A percentile compares a stretch with the other conserved stretches of the same genome.
phyloP scores from a whole-genome alignment of 176 grass and related monocot genomes.

The Oryza officinalis region DNA sequence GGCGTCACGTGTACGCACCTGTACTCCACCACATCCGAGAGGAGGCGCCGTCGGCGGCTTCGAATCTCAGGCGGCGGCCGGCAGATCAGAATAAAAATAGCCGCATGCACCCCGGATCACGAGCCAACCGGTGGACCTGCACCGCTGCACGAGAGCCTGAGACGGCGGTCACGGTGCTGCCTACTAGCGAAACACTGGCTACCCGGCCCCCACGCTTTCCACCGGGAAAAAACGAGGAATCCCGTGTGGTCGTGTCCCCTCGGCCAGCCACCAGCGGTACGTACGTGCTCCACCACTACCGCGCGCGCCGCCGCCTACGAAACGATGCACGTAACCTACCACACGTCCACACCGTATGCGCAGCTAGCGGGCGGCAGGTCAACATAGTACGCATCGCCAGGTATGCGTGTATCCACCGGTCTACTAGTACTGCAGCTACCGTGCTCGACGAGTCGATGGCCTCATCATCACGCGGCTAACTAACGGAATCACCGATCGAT shows the following conservation, averaged over 20 bases:
- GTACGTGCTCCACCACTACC: neutral
- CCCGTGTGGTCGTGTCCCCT: slow-evolving; percentile 1
- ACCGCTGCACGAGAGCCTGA: neutral
- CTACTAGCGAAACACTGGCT: no score
- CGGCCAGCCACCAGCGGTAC: neutral
- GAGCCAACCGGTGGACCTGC: neutral
- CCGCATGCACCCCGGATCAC: neutral
- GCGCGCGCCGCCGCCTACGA: neutral
- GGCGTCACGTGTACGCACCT: neutral
- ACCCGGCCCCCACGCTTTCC: slow-evolving; percentile 9
- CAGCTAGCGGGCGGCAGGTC: slow-evolving; percentile 1
- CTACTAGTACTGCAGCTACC: neutral
- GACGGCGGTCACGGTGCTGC: neutral
- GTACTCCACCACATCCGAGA: neutral
- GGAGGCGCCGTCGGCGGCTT: slow-evolving; percentile 41
- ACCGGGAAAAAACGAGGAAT: neutral
- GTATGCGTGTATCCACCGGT: no score
- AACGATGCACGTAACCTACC: slow-evolving; percentile 16
- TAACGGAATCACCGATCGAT: neutral
- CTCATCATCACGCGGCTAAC: neutral
- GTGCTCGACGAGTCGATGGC: neutral
- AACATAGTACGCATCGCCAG: slow-evolving; percentile 10
- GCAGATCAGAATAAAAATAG: slow-evolving; percentile 5
- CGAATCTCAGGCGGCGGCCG: slow-evolving; percentile 1
- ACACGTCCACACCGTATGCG: neutral